Evolutionary conservation across 2,329 filamentous ascomycete species (phyloP), one percentile per base, ranked within the genome.

Genomic region (Spiromastix sp.): DNA sequence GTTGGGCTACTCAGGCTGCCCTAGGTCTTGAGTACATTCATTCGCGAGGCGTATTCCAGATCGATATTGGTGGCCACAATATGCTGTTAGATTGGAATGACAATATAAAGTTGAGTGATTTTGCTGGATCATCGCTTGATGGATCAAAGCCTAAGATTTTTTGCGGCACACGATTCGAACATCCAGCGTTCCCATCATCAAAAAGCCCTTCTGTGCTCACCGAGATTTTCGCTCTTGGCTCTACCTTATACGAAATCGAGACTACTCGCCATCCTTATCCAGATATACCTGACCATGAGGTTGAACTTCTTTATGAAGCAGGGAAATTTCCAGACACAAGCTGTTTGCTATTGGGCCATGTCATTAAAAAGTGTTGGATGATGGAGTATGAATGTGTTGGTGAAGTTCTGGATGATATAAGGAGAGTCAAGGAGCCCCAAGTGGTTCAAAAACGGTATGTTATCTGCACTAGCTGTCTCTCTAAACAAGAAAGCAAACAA

Each of bases 171-270:
- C 13, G 18, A 6, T 13, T 11, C 29, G 29, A 16, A 6, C 29
- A 13, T 30, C 7, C 27, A 37, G 30, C 10, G 22, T 30, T 24
- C 15, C 35, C 7, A 19, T 30, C 36, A 15, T 33, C 36, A 17
- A 38, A 30, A 16, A 25, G 29, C 12, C 36, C 24, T 15, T 21
- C 16, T 28, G 34, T 12, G 37, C 36, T 17, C 32, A 37, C 20
- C n/a, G 42, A 46, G 26, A 13, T 46, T 4, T 46, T 42, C 31
- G 27, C 43, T 6, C 40, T 46, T 7, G 42, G 43, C n/a, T 46
- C 39, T 21, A 30, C 30, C 8, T 17, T 46, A 9, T 42, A 41
- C 17, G 42, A 46, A 30, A 32, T 46, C 9, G 35, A 42, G 20
- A 42, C 42, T 20, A 38, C 34, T 10, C 37, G 24, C 16, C 21